These are phyloP conservation scores for Phalaenopsis hybrid DNA, from an alignment of 116 monocot genomes.

Conservation along the genomic window DNA sequence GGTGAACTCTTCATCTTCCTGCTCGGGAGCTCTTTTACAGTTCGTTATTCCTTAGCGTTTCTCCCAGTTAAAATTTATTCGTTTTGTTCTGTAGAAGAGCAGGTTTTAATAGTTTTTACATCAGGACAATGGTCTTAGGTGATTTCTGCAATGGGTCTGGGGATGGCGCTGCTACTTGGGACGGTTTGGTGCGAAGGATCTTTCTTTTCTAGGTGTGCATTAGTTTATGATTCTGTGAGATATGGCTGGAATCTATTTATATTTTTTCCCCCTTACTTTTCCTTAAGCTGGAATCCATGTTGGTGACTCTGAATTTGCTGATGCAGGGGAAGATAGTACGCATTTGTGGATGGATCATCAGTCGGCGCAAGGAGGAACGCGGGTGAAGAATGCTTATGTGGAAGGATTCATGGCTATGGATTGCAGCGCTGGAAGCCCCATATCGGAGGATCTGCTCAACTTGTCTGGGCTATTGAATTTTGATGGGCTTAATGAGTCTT, in stretches of 20 bases:
- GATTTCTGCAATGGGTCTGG: neutral
- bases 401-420: slow-evolving; percentile 33
- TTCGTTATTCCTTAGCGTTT: neutral
- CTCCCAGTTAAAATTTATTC: neutral
- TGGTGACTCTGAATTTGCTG: neutral
- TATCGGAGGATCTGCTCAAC: slow-evolving; percentile 29
- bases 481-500: slow-evolving; percentile 44
- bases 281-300: neutral
- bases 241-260: neutral
- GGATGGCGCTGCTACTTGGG: neutral
- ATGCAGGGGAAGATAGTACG: neutral
- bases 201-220: neutral
- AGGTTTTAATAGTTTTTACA: neutral
- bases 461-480: slow-evolving; percentile 57
- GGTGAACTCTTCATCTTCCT: neutral
- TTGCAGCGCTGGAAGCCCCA: slow-evolving; percentile 28
- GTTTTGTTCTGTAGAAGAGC: neutral
- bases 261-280: neutral
- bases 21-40: neutral
- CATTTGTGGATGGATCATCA: slow-evolving; percentile 11
- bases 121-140: too few species aligned
- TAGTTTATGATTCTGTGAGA: neutral
- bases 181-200: neutral
- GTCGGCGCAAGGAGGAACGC: slow-evolving; percentile 2
- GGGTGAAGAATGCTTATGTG: slow-evolving; percentile 14